Conservation (phyloP, 2,329 filamentous ascomycete genomes). For the Hortaea werneckii region DNA sequence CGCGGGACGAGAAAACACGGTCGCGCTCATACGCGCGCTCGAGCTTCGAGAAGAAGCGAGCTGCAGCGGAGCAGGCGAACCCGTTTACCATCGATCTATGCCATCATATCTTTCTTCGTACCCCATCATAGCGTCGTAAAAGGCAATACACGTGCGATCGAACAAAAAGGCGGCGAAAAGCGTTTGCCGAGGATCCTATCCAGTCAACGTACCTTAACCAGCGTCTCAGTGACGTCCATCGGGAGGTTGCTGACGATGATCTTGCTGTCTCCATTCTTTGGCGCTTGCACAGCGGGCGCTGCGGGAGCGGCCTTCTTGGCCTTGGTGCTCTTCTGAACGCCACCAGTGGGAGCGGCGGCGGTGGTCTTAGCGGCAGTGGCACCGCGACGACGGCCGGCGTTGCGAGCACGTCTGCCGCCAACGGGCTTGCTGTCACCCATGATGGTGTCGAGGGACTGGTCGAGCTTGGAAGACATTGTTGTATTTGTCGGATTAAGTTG, state of each 20-base stretch:
- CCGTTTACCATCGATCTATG: background rate
- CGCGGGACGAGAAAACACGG: conserved; percentile 10
- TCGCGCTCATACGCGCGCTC: background rate
- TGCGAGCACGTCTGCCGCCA: conserved; percentile 31
- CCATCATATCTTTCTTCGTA: background rate
- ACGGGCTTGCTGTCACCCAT: conserved; percentile 60
- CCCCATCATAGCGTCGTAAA: background rate
- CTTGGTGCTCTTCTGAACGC: conserved; percentile 64
- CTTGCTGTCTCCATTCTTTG: conserved; percentile 69
- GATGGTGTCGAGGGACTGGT: conserved; percentile 96
- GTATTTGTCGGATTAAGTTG: background rate
- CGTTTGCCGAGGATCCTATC: conserved; percentile 33
- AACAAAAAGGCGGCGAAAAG: conserved; percentile 5
- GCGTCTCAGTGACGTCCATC: conserved; percentile 87
- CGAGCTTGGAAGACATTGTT: conserved; percentile 87
- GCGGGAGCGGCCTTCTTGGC: conserved; percentile 45
- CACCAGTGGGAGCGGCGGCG: conserved; percentile 62
- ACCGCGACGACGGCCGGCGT: conserved; percentile 31
- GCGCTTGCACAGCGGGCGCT: conserved; percentile 53
- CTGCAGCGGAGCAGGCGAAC: background rate
- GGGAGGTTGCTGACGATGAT: conserved; percentile 99
- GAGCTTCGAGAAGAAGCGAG: background rate
- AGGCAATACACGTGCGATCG: conserved; percentile 1
- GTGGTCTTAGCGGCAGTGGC: conserved; percentile 42
- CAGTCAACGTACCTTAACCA: conserved; percentile 99